Base-by-base conservation (phyloP, 2,329 filamentous ascomycete species). In the Pseudopithomyces maydicus region DNA sequence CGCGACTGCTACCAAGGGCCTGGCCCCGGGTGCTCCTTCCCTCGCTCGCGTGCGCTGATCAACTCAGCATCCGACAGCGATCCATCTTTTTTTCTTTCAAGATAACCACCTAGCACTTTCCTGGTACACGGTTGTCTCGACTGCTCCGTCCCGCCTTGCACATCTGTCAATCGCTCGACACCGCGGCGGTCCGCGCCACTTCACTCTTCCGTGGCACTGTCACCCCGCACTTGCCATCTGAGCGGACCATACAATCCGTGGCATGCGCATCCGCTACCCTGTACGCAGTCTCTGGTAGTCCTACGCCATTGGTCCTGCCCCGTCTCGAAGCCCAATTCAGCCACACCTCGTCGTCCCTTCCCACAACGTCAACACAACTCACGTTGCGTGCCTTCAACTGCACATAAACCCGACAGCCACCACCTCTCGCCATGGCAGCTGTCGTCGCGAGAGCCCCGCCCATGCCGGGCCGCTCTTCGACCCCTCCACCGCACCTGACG, bases 401-500 rank as follows among this genome's bases (percentile, higher is more conserved):
- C 63, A 63, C 49, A 33, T 49, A 23, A 22, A 46, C 51, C 43
- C 43, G 57, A 54, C 44, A 58, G 41, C 54, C 41, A 56, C 50
- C 45, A 58, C 46, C 54, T 45, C 56, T 61, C 61, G 66, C 50
- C 59, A 81, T 80, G 78, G 78, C 79, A 56, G 74, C 79, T 57
- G 69, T 76, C 49, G 74, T 79, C 52, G 77, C 77, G 46, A 70
- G 76, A 59, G 70, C 73, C 19, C 73, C 73, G 51, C 63, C 72
- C 45, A 70, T 77, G 59, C 69, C 69, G 32, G 61, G 61, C 42
- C 71, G 75, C 38, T 74, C 75, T 29, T 69, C 77, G 19, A 79
- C 77, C 32, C 76, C 85, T 43, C 82, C 84, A 35, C 78, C 84
- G 33, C 79, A 84, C 33, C 76, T 88, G 57, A 83, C 80, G 38